A percentile compares a stretch with the other conserved stretches of the same genome.
Conservation (phyloP, 805 yeast genomes). For the Helenozyma baotianmanensis region DNA sequence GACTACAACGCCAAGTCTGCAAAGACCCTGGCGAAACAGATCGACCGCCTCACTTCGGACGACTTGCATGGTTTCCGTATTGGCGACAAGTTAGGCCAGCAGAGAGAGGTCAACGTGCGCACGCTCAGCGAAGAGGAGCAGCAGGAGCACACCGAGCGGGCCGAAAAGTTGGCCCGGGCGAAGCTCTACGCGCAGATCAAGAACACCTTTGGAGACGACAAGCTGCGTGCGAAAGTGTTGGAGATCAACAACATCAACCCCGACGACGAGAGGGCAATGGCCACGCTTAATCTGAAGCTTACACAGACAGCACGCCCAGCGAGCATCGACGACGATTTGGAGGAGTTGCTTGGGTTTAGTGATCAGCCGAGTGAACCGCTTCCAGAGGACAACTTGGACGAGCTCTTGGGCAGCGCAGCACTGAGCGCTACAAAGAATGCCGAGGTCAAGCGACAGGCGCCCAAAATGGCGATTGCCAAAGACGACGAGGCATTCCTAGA, state of each 20-base stretch:
- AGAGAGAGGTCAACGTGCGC: constrained; percentile 7
- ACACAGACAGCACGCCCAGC: constrained; percentile 1
- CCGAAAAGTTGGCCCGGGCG: constrained; percentile 22
- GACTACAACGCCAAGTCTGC: constrained; percentile 25
- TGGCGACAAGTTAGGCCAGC: constrained; percentile 18
- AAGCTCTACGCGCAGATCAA: constrained; percentile 27
- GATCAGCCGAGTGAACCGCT: no score
- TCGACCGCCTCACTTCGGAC: constrained; percentile 21
- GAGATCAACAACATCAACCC: constrained; percentile 32
- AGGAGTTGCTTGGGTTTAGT: constrained; percentile 13
- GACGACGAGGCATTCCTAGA: constrained; percentile 15
- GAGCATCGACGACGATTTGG: constrained; percentile 16
- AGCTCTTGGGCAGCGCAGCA: constrained; percentile 4
- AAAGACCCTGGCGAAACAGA: constrained; percentile 11
- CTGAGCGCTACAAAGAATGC: background rate
- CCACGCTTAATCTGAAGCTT: constrained; percentile 21
- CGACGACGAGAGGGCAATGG: constrained; percentile 21
- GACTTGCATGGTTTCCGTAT: constrained; percentile 35
- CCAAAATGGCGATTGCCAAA: background rate
- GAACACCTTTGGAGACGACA: constrained; percentile 19
- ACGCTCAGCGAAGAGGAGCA: constrained; percentile 25
- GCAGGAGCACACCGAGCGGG: constrained; percentile 21
- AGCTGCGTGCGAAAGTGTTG: constrained; percentile 16
- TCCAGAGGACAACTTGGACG: constrained; percentile 9
- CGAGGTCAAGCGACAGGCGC: background rate